Base-by-base conservation (phyloP, 129 eudicot species). In the Centrapalus pauciflorus region DNA sequence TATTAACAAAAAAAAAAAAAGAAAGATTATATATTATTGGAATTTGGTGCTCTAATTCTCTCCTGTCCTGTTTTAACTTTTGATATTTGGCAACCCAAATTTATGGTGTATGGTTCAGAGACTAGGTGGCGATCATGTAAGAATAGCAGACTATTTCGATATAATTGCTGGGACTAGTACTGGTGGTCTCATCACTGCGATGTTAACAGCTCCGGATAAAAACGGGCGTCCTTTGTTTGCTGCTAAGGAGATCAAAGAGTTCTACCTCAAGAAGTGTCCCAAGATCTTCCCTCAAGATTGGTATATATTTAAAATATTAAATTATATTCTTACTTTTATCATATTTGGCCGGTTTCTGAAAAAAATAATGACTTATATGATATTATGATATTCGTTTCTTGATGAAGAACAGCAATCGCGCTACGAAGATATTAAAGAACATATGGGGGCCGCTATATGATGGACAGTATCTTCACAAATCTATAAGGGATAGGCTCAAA, bases 371-470 rank as follows among this genome's bases (percentile, higher is more conserved):
- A 7, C 56, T 14, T 17, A 48, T 6, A 48, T 17, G 54, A n/a
- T n/a, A n/a, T n/a, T n/a, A 45, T 48, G 19, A 9, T 71, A 23
- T 7, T 23, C 1, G 12, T 64, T 12, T 23, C 24, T 7, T 35
- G 64, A 40, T 35, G 64, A 40, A 12, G 32, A 66, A 37, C 72
- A 41, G 68, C 63, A 41, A 35, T 45, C 3, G 3, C 0, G 0
- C 45, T 2, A 35, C 60, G 14, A 63, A 48, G 72, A 64, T 43
- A 1, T 0, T 55, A 23, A 77, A 55, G 62, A 66, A 7, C 33
- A 0, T 77, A 34, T 0, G 13, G 2, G 68, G 81, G 7, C 81
- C 77, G 12, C 4, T 55, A 66, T 77, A 77, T 49, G 63, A 77
- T 24, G 81, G 81, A 25, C 55, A 20, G 51, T 56, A 54, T 72